A percentile compares a stretch with the other conserved stretches of the same genome.
Conservation (phyloP, 306 rosid genomes). For the Vigna unguiculata region DNA sequence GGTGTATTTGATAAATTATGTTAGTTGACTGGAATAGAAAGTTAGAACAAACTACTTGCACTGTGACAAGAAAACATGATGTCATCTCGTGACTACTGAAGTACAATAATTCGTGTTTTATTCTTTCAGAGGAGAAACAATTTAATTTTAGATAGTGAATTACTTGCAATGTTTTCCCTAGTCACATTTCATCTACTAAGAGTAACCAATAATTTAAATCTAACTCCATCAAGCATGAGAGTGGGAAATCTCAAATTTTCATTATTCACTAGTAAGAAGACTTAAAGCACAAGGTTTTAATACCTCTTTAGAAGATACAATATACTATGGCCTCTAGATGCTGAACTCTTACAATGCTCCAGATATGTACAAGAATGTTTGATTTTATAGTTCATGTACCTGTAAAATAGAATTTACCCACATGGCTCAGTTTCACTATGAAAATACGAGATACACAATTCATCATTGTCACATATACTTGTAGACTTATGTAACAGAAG, state of each 20-base stretch:
- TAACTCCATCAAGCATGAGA: no score
- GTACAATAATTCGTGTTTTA: no score
- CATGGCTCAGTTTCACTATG: neutral
- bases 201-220: no score
- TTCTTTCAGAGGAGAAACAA: no score
- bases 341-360: conserved; percentile 51
- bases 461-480: neutral
- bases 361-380: conserved; percentile 61
- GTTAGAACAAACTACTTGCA: neutral
- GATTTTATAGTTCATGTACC: conserved; percentile 64
- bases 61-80: neutral
- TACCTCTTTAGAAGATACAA: conserved; percentile 58
- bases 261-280: no score
- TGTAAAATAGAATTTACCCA: conserved; percentile 39
- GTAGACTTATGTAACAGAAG: no score
- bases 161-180: no score
- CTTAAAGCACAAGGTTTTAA: no score
- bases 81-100: neutral
- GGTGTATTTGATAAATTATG: neutral
- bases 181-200: no score
- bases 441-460: conserved; percentile 21
- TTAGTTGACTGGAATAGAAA: neutral
- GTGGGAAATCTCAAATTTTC: no score
- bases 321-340: conserved; percentile 47
- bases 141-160: no score